Base-by-base conservation (phyloP, 1,139 yeast genomes). In the Saccharomycopsis hybrid region DNA sequence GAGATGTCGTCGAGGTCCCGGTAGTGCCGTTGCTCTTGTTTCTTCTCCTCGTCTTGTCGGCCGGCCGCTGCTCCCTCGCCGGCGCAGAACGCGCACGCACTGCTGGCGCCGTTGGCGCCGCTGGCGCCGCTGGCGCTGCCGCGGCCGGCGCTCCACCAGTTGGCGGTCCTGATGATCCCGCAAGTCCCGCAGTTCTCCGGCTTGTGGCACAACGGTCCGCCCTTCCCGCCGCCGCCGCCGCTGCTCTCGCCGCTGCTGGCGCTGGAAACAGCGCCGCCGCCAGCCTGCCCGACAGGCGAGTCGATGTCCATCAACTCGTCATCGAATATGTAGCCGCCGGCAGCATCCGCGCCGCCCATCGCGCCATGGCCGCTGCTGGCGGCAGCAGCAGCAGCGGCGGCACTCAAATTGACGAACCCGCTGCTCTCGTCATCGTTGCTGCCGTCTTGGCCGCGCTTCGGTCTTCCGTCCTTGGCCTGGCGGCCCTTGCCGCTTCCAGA, bases 111-210 rank as follows among this genome's bases (percentile, higher is more conserved):
- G 28, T 30, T 11, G 37, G 33, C n/a, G n/a, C 28, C n/a, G n/a
- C n/a, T n/a, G n/a, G n/a, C n/a, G n/a, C n/a, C n/a, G n/a, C n/a
- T n/a, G n/a, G n/a, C n/a, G n/a, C n/a, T n/a, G n/a, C n/a, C n/a
- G n/a, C n/a, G n/a, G 30, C 24, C 30, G 18, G 18, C 27, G 24
- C 24, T 27, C 52, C 52, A 49, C 52, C 52, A 49, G 5, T 42
- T 36, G 9, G 13, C 28, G 3, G 40, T 41, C 11, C 44, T 41
- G 9, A 49, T 45, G 31, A 49, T 36, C 13, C 44, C 31, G 41
- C 52, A 49, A 29, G 44, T 44, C 3, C 13, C 5, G 25, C 45
- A 31, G 8, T 11, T 30, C 9, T 30, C 41, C 8, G 27, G 11
- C 29, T 30, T 27, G 29, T 27, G 27, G n/a, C 44, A 28, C 11